Evolutionary conservation across 371 early-diverging fungal species (phyloP).

Genomic region (Mortierella sp.): DNA sequence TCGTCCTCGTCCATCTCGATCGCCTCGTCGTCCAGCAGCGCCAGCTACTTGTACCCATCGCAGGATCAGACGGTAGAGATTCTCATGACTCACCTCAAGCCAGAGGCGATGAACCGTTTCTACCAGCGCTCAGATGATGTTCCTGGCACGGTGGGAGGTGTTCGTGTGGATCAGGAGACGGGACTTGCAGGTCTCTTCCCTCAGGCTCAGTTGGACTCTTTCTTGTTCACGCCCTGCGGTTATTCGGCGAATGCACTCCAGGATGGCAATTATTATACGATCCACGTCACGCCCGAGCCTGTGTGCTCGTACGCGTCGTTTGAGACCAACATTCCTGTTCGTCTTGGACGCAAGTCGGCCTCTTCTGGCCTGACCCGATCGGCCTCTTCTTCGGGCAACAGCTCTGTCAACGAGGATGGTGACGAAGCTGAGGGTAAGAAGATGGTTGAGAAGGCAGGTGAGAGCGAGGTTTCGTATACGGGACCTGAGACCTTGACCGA

Average conservation of each 20-base stretch:
- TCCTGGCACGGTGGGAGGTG: conserved; percentile 67
- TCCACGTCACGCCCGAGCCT: conserved; percentile 98
- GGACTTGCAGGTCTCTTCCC: conserved; percentile 85
- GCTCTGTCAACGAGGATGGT: conserved; percentile 42
- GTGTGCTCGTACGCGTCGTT: conserved; percentile 97
- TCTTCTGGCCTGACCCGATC: conserved; percentile 11
- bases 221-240: conserved; percentile 92
- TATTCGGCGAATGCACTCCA: conserved; percentile 92
- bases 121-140: conserved; percentile 65
- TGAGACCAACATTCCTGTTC: conserved; percentile 89
- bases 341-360: conserved; percentile 25
- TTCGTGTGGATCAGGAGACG: conserved; percentile 73
- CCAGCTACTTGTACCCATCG: conserved; percentile 52
- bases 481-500: conserved; percentile 70
- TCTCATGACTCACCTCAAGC: conserved; percentile 89
- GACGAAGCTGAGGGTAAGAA: conserved; percentile 24
- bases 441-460: conserved; percentile 42
- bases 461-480: conserved; percentile 17
- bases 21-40: conserved; percentile 43
- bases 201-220: conserved; percentile 80
- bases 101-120: conserved; percentile 73
- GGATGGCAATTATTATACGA: conserved; percentile 87
- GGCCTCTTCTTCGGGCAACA: conserved; percentile 23
- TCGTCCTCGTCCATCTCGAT: conserved; percentile 51
- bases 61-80: conserved; percentile 94